Base-by-base conservation (phyloP, 257 asterid genomes). In the Penstemon davidsonii region DNA sequence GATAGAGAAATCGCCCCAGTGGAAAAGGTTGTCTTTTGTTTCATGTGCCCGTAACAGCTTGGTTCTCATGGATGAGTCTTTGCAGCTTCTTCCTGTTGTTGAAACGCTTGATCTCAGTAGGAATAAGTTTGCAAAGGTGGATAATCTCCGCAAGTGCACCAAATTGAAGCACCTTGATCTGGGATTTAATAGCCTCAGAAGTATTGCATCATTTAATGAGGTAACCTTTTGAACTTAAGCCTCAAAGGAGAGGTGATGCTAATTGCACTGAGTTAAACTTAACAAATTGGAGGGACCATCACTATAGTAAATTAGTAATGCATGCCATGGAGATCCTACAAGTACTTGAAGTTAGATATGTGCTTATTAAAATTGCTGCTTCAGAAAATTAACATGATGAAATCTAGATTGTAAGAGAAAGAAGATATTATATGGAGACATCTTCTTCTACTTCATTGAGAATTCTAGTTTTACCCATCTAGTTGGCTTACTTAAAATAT, bases 51-150 rank as follows among this genome's bases (percentile, higher is more conserved):
- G 84, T 62, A 93, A 93, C 73, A 82, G 82, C 76, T 79, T 93
- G 76, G 75, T 90, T 73, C 95, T 93, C 76, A 93, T 93, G 97
- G 97, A 93, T 38, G 99, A 93, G 80, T 88, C 99, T 18, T 79
- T 93, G 85, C 97, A 85, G 78, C 96, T 93, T 73, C 96, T 93
- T 72, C 97, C 97, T 49, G 84, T 78, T 46, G 82, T 88, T 74
- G 99, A 94, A 67, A 87, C 91, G 62, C 97, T 94, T 76, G 99
- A 94, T 82, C 80, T 94, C 70, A 91, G 99, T 66, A 79, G 97
- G 75, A 94, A 94, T 84, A 91, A 84, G 86, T 87, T 91, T 76
- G 66, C 97, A 19, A 94, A 87, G 80, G 96, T 85, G 62, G 95
- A 94, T 85, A 91, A 91, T 82, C 91, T 94, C 71, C 82, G 83